Base-by-base conservation (phyloP, 2,329 filamentous ascomycete genomes). In the Fusarium cyanostomum region DNA sequence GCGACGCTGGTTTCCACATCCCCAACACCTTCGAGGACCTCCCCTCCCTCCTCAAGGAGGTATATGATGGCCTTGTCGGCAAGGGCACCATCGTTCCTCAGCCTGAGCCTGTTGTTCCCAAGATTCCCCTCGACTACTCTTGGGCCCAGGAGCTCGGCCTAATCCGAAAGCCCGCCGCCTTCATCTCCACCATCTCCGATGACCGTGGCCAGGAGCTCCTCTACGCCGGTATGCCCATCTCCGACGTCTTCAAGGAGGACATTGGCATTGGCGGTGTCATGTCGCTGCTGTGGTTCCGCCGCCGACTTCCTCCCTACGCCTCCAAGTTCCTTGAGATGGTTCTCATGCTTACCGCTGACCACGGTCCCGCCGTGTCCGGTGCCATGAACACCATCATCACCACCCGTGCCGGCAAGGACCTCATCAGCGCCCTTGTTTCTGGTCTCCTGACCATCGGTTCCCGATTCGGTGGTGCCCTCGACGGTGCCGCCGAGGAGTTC, bases 301-400 rank as follows among this genome's bases (percentile, higher is more conserved):
- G 95, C 81, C 92, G 95, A 77, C 91, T 99, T 64, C 95, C 95
- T 66, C 84, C 90, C 76, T 98, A 97, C 79, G 95, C 95, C 75
- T 96, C 92, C 86, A 96, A 96, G 84, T 99, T 99, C 87, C 84
- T 99, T 72, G 95, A 99, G 86, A 99, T 99, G 95, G 95, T 99
- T 69, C 94, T 99, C 79, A 99, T 99, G 95, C 89, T 99, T 76
- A 99, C 95, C 76, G 95, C 95, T 73, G 95, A 99, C 77, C 95
- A 99, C 89, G 95, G 95, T 81, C 95, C 95, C 52, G 95, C 95
- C 73, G 95, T 99, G 72, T 99, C 95, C 72, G 95, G 95, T 87
- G 95, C 95, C 80, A 99, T 99, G 95, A 99, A 99, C 90, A 99
- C 95, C 78, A 99, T 99, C 79, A 98, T 99, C 79, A 99, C 95